Evolutionary conservation across 805 yeast genomes (phyloP).

Genomic region (Priceomyces fermenticarens): DNA sequence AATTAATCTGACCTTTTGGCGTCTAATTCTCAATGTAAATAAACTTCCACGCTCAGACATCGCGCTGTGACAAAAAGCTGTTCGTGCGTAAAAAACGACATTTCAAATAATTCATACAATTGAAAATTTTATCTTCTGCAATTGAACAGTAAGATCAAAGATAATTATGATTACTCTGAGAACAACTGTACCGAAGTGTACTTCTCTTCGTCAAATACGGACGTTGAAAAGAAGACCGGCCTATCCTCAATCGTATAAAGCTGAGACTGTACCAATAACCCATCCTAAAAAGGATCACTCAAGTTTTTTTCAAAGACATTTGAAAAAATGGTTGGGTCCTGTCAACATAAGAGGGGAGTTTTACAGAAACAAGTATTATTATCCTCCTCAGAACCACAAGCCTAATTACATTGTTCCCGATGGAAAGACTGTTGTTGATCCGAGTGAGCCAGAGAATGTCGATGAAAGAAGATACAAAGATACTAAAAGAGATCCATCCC

Average conservation of each 20-base stretch:
- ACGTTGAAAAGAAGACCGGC: conserved; percentile 27
- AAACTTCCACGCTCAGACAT: too few relatives aligned
- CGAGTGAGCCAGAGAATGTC: conserved; percentile 4
- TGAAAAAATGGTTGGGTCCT: conserved; percentile 80
- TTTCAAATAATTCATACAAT: too few relatives aligned
- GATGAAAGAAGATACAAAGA: conserved; percentile 13
- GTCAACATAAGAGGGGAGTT: conserved; percentile 81
- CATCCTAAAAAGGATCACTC: conserved; percentile 39
- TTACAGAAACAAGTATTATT: conserved; percentile 68
- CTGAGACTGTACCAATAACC: conserved; percentile 27
- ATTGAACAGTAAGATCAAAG: too few relatives aligned
- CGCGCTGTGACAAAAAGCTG: too few relatives aligned
- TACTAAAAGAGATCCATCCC: conserved; percentile 24
- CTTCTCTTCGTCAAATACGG: conserved; percentile 16
- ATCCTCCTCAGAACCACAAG: conserved; percentile 61
- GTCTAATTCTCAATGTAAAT: too few relatives aligned
- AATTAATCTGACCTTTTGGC: too few relatives aligned
- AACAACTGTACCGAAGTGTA: conserved; percentile 2
- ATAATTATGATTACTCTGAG: conserved; percentile 2
- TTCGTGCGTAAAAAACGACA: too few relatives aligned
- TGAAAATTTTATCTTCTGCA: too few relatives aligned
- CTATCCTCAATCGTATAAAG: conserved; percentile 30
- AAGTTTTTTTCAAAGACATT: conserved; percentile 56
- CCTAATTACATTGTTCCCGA: conserved; percentile 72
- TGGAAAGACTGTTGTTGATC: conserved; percentile 32